Percentiles rank a stretch among this genome's conserved stretches.
Evolutionary conservation across 2,329 filamentous ascomycete species (phyloP).

Genomic region (Microthyrium microscopicum): DNA sequence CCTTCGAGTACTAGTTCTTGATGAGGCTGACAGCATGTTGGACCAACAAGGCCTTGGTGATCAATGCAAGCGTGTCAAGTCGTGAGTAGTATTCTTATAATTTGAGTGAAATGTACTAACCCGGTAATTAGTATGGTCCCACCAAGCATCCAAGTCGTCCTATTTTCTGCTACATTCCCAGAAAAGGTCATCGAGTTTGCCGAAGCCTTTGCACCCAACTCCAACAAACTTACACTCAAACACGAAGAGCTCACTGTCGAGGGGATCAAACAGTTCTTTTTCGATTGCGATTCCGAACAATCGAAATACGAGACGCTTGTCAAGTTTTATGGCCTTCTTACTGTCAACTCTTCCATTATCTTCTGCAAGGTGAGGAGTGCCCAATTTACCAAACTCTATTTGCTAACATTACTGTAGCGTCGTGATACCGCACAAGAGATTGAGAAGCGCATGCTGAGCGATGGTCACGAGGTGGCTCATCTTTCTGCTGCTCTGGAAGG

Average conservation of each 20-base stretch:
- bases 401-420: constrained; percentile 35
- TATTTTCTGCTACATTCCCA: constrained; percentile 93
- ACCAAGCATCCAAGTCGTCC: constrained; percentile 61
- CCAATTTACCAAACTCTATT: not conserved
- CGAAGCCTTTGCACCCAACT: constrained; percentile 63
- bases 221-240: constrained; percentile 74
- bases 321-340: constrained; percentile 90
- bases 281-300: constrained; percentile 69
- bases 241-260: constrained; percentile 89
- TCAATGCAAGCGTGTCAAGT: constrained; percentile 81
- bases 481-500: constrained; percentile 82
- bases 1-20: constrained; percentile 73
- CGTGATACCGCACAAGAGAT: constrained; percentile 76
- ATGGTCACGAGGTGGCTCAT: constrained; percentile 83
- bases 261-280: constrained; percentile 94
- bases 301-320: constrained; percentile 81
- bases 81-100: constrained; percentile 33
- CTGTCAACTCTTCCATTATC: constrained; percentile 92
- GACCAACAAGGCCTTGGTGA: constrained; percentile 91
- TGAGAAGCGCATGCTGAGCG: constrained; percentile 65
- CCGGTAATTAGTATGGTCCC: constrained; percentile 49
- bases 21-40: constrained; percentile 98
- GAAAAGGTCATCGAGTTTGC: constrained; percentile 74
- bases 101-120: constrained; percentile 16
- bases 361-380: constrained; percentile 64